Evolutionary conservation across 208 protist species (phyloP).

Genomic region (Trichomonas tenax): DNA sequence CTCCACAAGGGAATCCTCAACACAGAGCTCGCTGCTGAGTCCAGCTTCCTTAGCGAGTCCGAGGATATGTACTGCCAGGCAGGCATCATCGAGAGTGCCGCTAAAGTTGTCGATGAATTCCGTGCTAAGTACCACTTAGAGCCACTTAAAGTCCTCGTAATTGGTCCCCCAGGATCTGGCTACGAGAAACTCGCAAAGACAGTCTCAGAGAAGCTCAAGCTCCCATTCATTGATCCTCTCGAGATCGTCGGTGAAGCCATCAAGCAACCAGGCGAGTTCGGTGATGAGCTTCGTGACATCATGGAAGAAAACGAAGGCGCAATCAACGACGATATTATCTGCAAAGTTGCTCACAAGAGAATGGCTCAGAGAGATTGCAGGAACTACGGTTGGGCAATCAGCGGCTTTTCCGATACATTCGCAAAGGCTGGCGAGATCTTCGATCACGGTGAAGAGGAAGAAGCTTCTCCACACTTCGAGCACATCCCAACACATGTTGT

Average conservation of each 20-base stretch:
- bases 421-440: neutral
- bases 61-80: neutral
- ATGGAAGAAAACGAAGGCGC: slow-evolving; percentile 6
- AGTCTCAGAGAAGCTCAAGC: neutral
- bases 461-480: neutral
- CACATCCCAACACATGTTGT: slow-evolving; percentile 7
- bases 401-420: neutral
- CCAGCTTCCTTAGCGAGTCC: neutral
- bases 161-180: neutral
- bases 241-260: neutral
- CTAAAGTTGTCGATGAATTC: slow-evolving; percentile 24
- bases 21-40: neutral
- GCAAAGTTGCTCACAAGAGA: neutral
- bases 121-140: neutral
- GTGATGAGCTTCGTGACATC: neutral
- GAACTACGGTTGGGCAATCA: slow-evolving; percentile 1
- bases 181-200: neutral
- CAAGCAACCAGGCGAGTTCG: neutral
- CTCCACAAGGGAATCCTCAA: neutral
- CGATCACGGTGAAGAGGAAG: neutral
- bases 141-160: neutral
- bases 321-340: neutral
- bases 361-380: neutral
- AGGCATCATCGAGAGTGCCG: neutral
- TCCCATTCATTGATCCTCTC: neutral